A percentile compares a stretch with the other conserved stretches of the same genome.
Conservation (phyloP, 2,329 filamentous ascomycete species). For the Hypoxylon sp. region DNA sequence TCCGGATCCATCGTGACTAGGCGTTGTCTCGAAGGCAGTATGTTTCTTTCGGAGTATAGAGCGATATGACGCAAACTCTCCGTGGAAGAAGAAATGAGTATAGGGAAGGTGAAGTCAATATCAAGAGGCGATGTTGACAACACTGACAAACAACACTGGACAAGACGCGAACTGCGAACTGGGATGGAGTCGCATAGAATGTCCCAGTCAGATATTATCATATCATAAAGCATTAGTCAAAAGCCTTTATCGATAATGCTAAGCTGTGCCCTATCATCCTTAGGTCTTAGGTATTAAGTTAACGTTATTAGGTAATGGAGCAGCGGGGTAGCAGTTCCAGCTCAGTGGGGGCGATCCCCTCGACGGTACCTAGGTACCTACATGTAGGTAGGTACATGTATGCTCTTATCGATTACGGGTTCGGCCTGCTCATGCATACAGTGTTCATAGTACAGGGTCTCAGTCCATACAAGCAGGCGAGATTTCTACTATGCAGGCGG, state of each 20-base stretch:
- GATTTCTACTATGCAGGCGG: no score
- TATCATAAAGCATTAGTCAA: constrained; percentile 18
- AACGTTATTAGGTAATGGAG: background rate
- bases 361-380: background rate
- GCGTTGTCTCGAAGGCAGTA: background rate
- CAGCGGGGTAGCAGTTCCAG: background rate
- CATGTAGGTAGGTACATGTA: background rate
- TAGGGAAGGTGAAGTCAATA: background rate
- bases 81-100: background rate
- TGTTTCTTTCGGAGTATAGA: background rate
- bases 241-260: constrained; percentile 29
- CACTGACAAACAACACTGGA: no score
- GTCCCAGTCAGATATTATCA: background rate
- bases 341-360: background rate
- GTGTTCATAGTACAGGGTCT: no score
- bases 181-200: constrained; percentile 36
- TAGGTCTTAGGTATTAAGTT: background rate
- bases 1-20: constrained; percentile 48
- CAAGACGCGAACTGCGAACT: no score
- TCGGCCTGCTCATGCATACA: background rate
- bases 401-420: background rate
- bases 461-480: no score
- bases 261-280: constrained; percentile 5
- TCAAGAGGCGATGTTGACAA: constrained; percentile 5
- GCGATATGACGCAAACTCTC: background rate